Percentiles rank a stretch among this genome's conserved stretches.
These are phyloP conservation scores for Eucalyptus regnans DNA, from an alignment of 345 rosid genomes.

Conservation along the genomic window DNA sequence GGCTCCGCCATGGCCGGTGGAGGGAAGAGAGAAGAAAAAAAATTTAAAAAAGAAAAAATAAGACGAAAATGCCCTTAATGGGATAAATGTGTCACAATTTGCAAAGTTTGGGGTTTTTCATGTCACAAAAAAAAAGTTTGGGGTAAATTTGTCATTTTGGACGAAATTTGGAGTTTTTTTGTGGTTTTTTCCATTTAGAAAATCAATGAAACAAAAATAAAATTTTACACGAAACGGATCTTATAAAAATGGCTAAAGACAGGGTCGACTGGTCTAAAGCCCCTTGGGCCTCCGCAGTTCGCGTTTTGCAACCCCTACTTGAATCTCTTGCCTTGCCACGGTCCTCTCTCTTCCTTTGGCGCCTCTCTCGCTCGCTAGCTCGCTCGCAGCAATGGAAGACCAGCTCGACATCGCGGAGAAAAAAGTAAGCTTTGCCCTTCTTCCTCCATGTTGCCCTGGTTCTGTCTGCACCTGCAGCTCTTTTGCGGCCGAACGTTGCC, in stretches of 20 bases:
- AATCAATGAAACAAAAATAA: not conserved
- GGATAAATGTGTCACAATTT: no score
- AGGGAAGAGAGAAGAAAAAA: no score
- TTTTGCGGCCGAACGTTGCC: not conserved
- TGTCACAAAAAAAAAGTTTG: no score
- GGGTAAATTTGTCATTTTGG: no score
- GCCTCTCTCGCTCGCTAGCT: not conserved
- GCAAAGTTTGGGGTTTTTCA: no score
- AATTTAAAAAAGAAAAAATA: no score
- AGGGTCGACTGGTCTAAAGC: not conserved
- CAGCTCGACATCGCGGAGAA: not conserved
- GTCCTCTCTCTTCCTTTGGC: not conserved
- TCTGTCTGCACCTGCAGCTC: not conserved
- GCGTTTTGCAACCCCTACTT: not conserved
- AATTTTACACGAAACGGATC: not conserved
- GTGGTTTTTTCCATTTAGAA: not conserved
- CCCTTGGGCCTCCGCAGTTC: not conserved
- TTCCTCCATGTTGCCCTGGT: not conserved
- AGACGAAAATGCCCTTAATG: no score
- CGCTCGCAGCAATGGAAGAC: not conserved
- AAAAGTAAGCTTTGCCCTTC: not conserved
- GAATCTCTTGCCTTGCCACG: not conserved
- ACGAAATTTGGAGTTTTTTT: no score
- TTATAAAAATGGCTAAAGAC: not conserved
- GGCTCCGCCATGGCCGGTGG: no score